phyloP scores from a whole-genome alignment of 305 asterid species.

The Ilex paraguariensis region DNA sequence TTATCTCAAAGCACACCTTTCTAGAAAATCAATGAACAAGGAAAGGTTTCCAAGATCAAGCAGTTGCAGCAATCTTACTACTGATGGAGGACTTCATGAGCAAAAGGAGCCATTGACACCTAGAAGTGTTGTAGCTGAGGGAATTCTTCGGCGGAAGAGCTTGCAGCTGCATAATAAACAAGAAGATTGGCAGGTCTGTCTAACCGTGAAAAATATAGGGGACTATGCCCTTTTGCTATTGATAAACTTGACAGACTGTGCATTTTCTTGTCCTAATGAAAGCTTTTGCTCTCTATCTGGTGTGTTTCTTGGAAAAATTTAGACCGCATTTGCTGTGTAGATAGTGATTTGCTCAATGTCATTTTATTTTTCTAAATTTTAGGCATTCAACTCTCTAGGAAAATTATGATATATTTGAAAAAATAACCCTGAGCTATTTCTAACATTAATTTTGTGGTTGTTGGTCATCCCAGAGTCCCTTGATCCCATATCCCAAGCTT shows the following conservation, averaged over 20 bases:
- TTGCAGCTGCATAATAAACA: slow-evolving; percentile 68
- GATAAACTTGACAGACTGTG: background rate
- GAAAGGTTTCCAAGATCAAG: slow-evolving; percentile 36
- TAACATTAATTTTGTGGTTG: too few species aligned
- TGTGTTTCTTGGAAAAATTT: too few species aligned
- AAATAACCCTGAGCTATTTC: too few species aligned
- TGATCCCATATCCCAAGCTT: background rate
- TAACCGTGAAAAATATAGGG: background rate
- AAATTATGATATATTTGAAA: too few species aligned
- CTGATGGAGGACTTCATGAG: slow-evolving; percentile 38
- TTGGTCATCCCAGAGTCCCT: too few species aligned
- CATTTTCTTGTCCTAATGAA: background rate
- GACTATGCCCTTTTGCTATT: background rate
- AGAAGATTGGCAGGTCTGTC: slow-evolving; percentile 66
- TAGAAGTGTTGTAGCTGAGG: slow-evolving; percentile 68
- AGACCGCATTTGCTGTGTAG: too few species aligned
- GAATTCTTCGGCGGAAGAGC: slow-evolving; percentile 58
- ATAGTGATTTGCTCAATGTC: too few species aligned
- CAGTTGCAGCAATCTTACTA: slow-evolving; percentile 21
- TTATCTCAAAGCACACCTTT: slow-evolving; percentile 65
- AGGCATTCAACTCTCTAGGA: too few species aligned
- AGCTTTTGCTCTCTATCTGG: background rate
- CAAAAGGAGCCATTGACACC: slow-evolving; percentile 47
- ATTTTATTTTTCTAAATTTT: too few species aligned
- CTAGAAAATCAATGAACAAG: slow-evolving; percentile 53